Evolutionary conservation across 2,329 filamentous ascomycete genomes (phyloP).

Genomic region (Tolypocladium ovalisporum): DNA sequence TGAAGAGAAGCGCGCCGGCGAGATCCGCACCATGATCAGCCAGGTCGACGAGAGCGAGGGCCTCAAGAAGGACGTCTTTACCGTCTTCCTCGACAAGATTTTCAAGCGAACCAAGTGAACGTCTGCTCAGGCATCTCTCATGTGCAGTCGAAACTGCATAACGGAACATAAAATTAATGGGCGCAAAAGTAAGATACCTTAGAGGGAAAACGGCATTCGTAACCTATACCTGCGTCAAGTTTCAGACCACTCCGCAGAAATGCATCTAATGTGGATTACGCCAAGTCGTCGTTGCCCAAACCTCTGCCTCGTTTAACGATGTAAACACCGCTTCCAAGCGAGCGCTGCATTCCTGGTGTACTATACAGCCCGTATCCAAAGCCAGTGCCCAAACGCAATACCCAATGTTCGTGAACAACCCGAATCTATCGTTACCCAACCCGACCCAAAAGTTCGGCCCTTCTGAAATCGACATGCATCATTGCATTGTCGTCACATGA

Average conservation of each 20-base stretch:
- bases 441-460: background rate
- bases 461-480: background rate
- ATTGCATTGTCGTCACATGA: background rate
- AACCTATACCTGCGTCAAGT: background rate
- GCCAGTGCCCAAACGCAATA: background rate
- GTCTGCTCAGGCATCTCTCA: background rate
- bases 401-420: background rate
- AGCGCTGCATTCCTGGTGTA: background rate
- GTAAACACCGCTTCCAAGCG: background rate
- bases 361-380: background rate
- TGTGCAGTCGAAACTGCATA: background rate
- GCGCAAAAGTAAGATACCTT: background rate
- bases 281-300: background rate
- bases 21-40: conserved; percentile 65
- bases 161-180: background rate
- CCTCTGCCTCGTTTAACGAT: background rate
- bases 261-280: background rate
- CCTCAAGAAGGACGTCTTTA: conserved; percentile 82
- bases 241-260: background rate
- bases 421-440: background rate
- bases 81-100: conserved; percentile 87
- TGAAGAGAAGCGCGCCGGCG: conserved; percentile 76
- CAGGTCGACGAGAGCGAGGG: conserved; percentile 77
- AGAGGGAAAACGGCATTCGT: background rate
- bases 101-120: conserved; percentile 94